Evolutionary conservation across 495 filamentous ascomycete species (phyloP), one percentile per base, ranked within the genome.

Genomic region (Corynascus novoguineensis): DNA sequence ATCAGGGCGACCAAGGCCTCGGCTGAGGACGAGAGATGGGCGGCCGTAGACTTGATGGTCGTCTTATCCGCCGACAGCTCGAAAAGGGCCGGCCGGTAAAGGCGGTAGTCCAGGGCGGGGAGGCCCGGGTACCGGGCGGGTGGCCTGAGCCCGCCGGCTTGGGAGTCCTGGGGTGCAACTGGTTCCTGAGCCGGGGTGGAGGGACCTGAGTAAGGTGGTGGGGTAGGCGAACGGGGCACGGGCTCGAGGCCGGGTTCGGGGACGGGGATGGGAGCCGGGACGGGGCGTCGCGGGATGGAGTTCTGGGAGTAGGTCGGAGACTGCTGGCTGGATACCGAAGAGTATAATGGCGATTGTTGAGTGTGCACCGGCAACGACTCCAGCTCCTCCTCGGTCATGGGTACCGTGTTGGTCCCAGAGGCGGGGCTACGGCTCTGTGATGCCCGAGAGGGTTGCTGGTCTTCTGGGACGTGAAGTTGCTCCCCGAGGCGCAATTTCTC

Each of bases 151-250:
- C 34, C 34, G 49, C 9, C 69, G 68, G 24, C 1, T 41, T 60
- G 68, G 14, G 62, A 50, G 31, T 55, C n/a, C 12, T 60, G 64
- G 17, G 46, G 14, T 24, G 60, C n/a, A 15, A 63, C 31, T 17
- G 62, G 53, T 10, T 65, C 61, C 62, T 54, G 57, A 11, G 65
- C 61, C 17, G 49, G 52, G 44, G 59, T 63, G 1, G 71, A 69
- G 8, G 76, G 76, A 21, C 73, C 68, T 0, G 75, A 77, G 51
- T 80, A 80, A 0, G 75, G 76, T 3, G 76, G 78, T 5, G 73
- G 78, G 5, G 66, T 71, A 4, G 35, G 38, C 3, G 42, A 45
- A 34, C 28, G 38, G 24, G 11, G 32, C 12, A 19, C 17, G 17
- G 12, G 10, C 25, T 56, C 49, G 47, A 14, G n/a, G n/a, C n/a